phyloP scores from a whole-genome alignment of 2,329 filamentous ascomycete species.

The Pseudogymnoascus sp. region DNA sequence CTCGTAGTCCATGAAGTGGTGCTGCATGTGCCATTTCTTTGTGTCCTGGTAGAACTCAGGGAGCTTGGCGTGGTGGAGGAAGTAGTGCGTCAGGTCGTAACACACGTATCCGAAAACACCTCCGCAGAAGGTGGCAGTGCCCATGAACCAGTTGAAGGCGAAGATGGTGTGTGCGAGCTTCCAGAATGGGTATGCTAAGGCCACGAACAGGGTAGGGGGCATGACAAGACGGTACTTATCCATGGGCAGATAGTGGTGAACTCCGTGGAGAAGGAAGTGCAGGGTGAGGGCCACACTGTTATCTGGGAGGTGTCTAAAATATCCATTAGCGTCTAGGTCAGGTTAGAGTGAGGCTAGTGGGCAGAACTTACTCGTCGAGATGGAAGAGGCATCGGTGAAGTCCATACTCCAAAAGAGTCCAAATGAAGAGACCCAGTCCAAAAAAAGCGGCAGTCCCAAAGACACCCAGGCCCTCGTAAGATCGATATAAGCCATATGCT shows the following conservation, averaged over 20 bases:
- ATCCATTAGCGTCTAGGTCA: constrained; percentile 25
- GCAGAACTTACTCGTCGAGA: constrained; percentile 67
- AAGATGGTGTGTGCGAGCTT: constrained; percentile 79
- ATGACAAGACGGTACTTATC: constrained; percentile 95
- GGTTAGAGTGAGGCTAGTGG: background rate
- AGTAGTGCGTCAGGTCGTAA: constrained; percentile 98
- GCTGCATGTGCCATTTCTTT: constrained; percentile 95
- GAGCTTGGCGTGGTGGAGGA: constrained; percentile 90
- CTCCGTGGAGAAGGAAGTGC: constrained; percentile 92
- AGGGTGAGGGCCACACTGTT: constrained; percentile 78
- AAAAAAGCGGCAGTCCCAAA: background rate
- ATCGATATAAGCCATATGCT: constrained; percentile 61
- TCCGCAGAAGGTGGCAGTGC: constrained; percentile 72
- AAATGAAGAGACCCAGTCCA: constrained; percentile 62
- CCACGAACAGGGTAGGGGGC: constrained; percentile 82
- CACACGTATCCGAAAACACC: constrained; percentile 93
- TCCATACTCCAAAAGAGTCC: constrained; percentile 85
- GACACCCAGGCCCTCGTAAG: constrained; percentile 44
- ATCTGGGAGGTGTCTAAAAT: constrained; percentile 71
- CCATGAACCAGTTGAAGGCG: constrained; percentile 77
- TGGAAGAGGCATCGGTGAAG: constrained; percentile 92
- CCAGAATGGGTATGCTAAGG: constrained; percentile 85
- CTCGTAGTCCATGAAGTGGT: constrained; percentile 97
- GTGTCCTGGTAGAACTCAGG: constrained; percentile 83
- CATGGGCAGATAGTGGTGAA: constrained; percentile 99